A percentile compares a stretch with the other conserved stretches of the same genome.
phyloP scores from a whole-genome alignment of 139 green algal genomes.

The Chlorella sp. region DNA sequence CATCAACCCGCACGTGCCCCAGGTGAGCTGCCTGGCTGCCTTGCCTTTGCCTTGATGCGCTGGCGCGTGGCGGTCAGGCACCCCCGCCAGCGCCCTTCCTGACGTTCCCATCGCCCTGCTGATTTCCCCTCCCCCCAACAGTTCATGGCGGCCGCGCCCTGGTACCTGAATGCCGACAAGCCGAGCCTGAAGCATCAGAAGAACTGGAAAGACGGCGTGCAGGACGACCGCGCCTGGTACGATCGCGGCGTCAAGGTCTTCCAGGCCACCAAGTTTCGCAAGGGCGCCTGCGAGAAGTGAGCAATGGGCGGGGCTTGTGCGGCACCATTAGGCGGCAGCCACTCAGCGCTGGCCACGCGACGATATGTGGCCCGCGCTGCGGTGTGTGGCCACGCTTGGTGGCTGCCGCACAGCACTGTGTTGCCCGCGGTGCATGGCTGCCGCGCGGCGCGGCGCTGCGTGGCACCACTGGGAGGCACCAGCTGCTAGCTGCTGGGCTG shows the following conservation, averaged over 20 bases:
- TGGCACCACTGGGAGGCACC: too few relatives aligned
- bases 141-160: slow-evolving; percentile 97
- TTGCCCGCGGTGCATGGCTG: too few relatives aligned
- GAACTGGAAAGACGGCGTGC: slow-evolving; percentile 85
- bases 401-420: too few relatives aligned
- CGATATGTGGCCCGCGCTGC: too few relatives aligned
- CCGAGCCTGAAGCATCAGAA: slow-evolving; percentile 97
- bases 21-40: slow-evolving; percentile 78
- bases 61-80: background rate
- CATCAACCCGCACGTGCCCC: slow-evolving; percentile 99
- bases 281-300: slow-evolving; percentile 97
- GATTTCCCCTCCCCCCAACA: slow-evolving; percentile 57
- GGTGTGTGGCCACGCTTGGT: too few relatives aligned
- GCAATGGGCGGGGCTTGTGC: too few relatives aligned
- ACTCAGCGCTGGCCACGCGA: too few relatives aligned
- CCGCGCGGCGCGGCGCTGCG: too few relatives aligned
- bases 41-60: background rate
- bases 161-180: slow-evolving; percentile 92
- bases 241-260: slow-evolving; percentile 91
- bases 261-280: slow-evolving; percentile 94
- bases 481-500: too few relatives aligned
- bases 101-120: background rate
- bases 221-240: slow-evolving; percentile 82
- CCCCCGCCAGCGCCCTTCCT: background rate
- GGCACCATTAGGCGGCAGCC: too few relatives aligned